Evolutionary conservation across 2,329 filamentous ascomycete species (phyloP), one percentile per base, ranked within the genome.

Genomic region (Fusarium sarcochroum): DNA sequence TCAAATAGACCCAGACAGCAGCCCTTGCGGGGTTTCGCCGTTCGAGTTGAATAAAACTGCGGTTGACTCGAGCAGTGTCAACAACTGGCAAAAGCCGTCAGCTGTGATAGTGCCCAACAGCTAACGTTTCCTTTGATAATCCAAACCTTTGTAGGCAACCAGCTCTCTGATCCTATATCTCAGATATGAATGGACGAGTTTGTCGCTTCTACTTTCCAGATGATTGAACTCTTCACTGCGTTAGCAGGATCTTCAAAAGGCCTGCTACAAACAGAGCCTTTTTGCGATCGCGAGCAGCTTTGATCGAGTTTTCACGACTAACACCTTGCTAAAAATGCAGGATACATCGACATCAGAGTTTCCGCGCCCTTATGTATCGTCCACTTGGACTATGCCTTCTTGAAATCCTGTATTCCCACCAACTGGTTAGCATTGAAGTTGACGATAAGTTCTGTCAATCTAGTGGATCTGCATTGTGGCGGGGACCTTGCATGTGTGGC

Each of bases 361-460:
- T 40, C 40, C 32, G 53, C 23, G 40, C 32, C 45, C 38, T 38
- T 23, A 58, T 52, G 42, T 54, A 48, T 54, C 38, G 38, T 48
- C 57, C 62, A 62, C 66, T 67, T 57, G 47, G 62, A 63, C 25
- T 59, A 40, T 70, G 66, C 34, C 45, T 52, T 68, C 38, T 47
- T 25, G 34, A 54, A 57, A 45, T 61, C 49, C 57, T 69, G 51
- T 62, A 58, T 58, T 60, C 52, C 56, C 44, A 46, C 37, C 47
- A 37, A 46, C 42, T 56, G 40, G 25, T 58, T 49, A 53, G 53
- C 51, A 66, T 62, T 64, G 65, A 68, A 67, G 69, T 73, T 65
- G 63, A 57, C 50, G 68, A 74, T 72, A 49, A 71, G 71, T 74
- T 74, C 72, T 74, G 55, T 47, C 47, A 45, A 34, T n/a, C 27